A percentile compares a stretch with the other conserved stretches of the same genome.
These are phyloP conservation scores for Keithomyces neogunnii DNA, from an alignment of 2,329 filamentous ascomycete genomes.

Conservation along the genomic window DNA sequence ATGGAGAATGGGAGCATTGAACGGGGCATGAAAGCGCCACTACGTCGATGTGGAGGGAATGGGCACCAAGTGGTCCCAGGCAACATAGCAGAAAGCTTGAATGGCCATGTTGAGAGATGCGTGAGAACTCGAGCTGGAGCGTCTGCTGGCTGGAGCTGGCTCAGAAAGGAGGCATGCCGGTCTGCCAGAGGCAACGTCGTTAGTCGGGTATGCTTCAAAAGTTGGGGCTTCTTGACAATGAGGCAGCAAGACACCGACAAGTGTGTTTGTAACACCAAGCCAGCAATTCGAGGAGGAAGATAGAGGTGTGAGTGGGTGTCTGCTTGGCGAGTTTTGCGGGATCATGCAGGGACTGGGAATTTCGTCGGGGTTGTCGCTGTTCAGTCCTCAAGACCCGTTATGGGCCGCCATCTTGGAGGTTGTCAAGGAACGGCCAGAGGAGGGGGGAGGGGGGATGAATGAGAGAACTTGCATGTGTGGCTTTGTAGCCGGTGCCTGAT, in stretches of 20 bases:
- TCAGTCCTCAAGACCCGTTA: neutral
- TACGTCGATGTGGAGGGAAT: neutral
- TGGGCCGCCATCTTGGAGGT: too few relatives aligned
- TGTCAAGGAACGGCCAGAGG: too few relatives aligned
- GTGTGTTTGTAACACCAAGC: neutral
- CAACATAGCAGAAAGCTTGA: neutral
- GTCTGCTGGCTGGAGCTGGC: too few relatives aligned
- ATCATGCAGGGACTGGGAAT: conserved; percentile 21
- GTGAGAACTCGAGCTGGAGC: too few relatives aligned
- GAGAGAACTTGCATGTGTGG: neutral
- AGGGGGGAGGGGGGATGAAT: neutral
- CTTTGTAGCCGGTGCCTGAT: neutral
- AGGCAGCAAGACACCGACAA: neutral
- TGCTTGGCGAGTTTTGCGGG: conserved; percentile 14
- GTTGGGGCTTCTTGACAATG: too few relatives aligned
- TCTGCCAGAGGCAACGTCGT: neutral
- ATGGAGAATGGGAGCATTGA: neutral
- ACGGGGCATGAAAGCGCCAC: neutral
- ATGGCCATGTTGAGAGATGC: too few relatives aligned
- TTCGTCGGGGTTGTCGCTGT: neutral
- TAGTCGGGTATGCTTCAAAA: too few relatives aligned
- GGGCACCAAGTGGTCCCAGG: neutral
- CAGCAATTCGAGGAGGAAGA: conserved; percentile 2
- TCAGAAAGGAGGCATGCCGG: neutral
- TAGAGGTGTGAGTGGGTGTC: conserved; percentile 9